Evolutionary conservation across 495 filamentous ascomycete genomes (phyloP).

Genomic region (Penicillium diatomitis): DNA sequence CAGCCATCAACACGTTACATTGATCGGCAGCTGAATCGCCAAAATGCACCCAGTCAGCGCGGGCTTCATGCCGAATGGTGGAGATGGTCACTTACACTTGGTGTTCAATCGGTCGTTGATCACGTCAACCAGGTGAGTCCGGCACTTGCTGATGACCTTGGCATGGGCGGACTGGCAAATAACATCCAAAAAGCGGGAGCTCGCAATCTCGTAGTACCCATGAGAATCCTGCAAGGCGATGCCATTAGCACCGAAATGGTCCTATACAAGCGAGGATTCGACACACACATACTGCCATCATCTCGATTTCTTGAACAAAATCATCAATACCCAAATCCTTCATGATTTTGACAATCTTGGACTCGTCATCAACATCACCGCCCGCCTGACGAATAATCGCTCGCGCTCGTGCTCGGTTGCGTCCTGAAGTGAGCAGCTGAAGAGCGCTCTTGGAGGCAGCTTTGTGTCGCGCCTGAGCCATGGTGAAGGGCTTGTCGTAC

Average conservation of each 20-base stretch:
- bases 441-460: background rate
- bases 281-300: constrained; percentile 38
- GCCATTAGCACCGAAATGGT: too few species aligned
- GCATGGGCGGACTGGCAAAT: constrained; percentile 37
- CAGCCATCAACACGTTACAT: constrained; percentile 31
- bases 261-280: too few species aligned
- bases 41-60: background rate
- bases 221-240: constrained; percentile 21
- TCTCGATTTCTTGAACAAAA: constrained; percentile 36
- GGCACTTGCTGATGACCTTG: constrained; percentile 38
- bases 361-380: constrained; percentile 3
- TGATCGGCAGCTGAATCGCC: constrained; percentile 4
- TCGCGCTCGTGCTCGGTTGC: constrained; percentile 6
- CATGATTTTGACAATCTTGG: constrained; percentile 7
- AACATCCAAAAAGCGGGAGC: constrained; percentile 37
- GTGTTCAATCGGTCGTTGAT: constrained; percentile 26
- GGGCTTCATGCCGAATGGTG: background rate
- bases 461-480: constrained; percentile 18
- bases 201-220: constrained; percentile 48
- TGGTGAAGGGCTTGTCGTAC: constrained; percentile 26
- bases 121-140: constrained; percentile 21
- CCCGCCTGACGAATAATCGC: constrained; percentile 8
- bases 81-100: constrained; percentile 24
- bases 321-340: constrained; percentile 32
- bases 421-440: constrained; percentile 1